Conservation (phyloP, 352 stramenopile genomes). For the Phytophthora palmivora region DNA sequence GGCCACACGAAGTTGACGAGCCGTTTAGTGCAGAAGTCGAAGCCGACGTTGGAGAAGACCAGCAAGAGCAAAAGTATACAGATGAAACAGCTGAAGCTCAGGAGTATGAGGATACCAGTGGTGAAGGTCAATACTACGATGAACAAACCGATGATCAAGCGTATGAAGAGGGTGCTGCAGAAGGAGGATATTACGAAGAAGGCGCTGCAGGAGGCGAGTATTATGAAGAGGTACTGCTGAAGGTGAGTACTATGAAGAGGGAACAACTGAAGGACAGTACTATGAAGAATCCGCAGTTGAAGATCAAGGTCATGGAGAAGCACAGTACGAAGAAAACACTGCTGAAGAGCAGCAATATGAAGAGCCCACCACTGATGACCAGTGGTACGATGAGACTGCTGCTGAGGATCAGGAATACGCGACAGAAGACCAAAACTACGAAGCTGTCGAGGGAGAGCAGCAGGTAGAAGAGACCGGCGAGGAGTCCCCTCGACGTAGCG, state of each 20-base stretch:
- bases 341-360: constrained; percentile 13
- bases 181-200: constrained; percentile 17
- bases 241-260: constrained; percentile 4
- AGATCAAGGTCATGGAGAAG: constrained; percentile 19
- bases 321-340: constrained; percentile 13
- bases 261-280: constrained; percentile 1
- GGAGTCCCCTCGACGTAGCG: constrained; percentile 36
- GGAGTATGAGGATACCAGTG: constrained; percentile 16
- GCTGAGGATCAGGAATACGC: constrained; percentile 14
- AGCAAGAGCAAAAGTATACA: constrained; percentile 20
- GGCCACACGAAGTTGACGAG: constrained; percentile 75
- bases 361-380: not conserved
- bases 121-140: constrained; percentile 19
- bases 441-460: constrained; percentile 5
- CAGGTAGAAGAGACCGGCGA: constrained; percentile 9
- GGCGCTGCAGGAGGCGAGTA: constrained; percentile 1
- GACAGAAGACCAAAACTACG: constrained; percentile 13
- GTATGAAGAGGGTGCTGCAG: constrained; percentile 19
- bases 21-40: constrained; percentile 60
- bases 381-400: constrained; percentile 27
- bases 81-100: constrained; percentile 9
- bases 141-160: constrained; percentile 12
- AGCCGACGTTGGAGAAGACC: constrained; percentile 14
- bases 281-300: constrained; percentile 4
- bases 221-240: constrained; percentile 6